Base-by-base conservation (phyloP, 2,329 filamentous ascomycete genomes). In the Fusarium lateritium region DNA sequence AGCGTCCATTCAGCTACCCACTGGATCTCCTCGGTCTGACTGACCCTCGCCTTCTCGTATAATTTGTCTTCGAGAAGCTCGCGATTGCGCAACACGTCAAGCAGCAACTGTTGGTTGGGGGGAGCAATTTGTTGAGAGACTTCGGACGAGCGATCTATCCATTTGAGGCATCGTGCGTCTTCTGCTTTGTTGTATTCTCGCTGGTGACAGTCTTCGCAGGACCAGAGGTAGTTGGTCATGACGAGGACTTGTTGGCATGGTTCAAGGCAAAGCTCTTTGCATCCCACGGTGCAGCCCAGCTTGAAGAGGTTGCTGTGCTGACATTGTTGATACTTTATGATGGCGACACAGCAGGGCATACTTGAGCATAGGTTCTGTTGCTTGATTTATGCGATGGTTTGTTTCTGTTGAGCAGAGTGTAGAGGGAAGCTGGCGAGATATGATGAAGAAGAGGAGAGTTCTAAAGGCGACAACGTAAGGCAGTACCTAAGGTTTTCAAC, bases 321-420 rank as follows among this genome's bases (percentile, higher is more conserved):
- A 54, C 77, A 79, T 49, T 61, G 67, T 7, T 39, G 52, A 59
- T 59, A 77, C 19, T 69, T 62, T 8, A 77, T 40, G 22, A 76
- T 73, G 43, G 67, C 69, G 40, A 77, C 59, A 52, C 73, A 75
- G 67, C 77, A 79, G 24, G 76, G 73, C 76, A 79, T 78, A 31
- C 33, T 59, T 51, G 22, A n/a, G 54, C n/a, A 6, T 10, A 31
- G 10, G 46, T 21, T 11, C n/a, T 15, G 21, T 6, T 19, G 49
- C 39, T 22, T 13, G 28, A 31, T 31, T 31, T 10, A 31, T 31
- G 28, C 28, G 28, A 31, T 31, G 10, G 10, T 13, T 11, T 31
- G 28, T 31, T 13, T 31, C 24, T 17, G 40, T 42, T 38, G 6
- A 22, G 34, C 15, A 5, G 56, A 39, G 39, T 22, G 22, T 44